These are phyloP conservation scores for Xylariaceae sp. DNA, from an alignment of 2,329 filamentous ascomycete species.

Conservation along the genomic window DNA sequence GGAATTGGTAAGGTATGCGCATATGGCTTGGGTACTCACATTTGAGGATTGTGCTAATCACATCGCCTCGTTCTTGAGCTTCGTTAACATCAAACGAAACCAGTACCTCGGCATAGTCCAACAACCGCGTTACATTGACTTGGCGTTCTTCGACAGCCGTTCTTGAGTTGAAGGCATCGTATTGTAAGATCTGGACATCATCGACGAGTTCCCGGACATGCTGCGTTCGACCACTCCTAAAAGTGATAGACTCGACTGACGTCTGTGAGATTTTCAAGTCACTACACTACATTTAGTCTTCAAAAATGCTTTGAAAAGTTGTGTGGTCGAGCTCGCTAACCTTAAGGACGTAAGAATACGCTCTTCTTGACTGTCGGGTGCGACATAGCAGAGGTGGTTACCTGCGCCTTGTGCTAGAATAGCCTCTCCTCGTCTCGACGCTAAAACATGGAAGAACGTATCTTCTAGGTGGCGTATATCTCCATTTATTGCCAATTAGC, in stretches of 20 bases:
- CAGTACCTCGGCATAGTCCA: conserved; percentile 28
- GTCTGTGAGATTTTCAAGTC: conserved; percentile 25
- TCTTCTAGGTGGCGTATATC: conserved; percentile 24
- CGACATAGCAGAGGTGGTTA: conserved; percentile 24
- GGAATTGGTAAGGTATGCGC: neutral
- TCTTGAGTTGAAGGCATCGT: conserved; percentile 6
- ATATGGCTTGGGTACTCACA: conserved; percentile 8
- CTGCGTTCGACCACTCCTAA: conserved; percentile 6
- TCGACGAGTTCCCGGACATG: conserved; percentile 25
- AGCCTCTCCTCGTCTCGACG: conserved; percentile 9
- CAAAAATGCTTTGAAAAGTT: neutral
- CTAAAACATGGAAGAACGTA: conserved; percentile 19
- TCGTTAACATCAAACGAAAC: conserved; percentile 20
- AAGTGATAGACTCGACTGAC: conserved; percentile 24
- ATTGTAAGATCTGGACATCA: conserved; percentile 25
- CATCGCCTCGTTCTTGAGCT: conserved; percentile 6
- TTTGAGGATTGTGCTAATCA: conserved; percentile 19
- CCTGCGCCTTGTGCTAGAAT: conserved; percentile 20
- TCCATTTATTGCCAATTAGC: neutral
- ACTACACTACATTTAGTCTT: conserved; percentile 1
- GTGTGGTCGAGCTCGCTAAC: neutral
- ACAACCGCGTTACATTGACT: neutral
- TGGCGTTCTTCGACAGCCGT: neutral
- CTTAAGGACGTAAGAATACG: conserved; percentile 22
- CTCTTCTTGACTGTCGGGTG: conserved; percentile 21